phyloP scores from a whole-genome alignment of 768 basidiomycete genomes.

The Suillus occidentalis region DNA sequence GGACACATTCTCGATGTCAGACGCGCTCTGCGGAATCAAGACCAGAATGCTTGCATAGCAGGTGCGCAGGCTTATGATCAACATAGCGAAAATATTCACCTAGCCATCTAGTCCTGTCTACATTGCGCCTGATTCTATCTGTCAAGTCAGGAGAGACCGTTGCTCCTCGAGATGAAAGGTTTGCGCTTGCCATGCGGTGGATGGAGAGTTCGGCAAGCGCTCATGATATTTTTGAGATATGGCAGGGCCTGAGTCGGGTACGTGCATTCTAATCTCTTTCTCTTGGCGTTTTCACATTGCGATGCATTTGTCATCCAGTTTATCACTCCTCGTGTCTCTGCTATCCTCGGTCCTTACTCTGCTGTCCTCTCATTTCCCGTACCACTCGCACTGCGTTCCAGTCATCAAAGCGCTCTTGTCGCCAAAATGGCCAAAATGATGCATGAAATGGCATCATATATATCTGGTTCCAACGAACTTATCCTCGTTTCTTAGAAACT shows the following conservation, averaged over 20 bases:
- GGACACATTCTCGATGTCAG: no score
- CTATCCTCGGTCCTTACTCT: constrained; percentile 62
- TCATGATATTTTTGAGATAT: constrained; percentile 60
- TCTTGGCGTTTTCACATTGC: not conserved
- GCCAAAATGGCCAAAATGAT: constrained; percentile 35
- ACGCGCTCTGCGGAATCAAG: no score
- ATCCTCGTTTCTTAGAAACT: constrained; percentile 66
- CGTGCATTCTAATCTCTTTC: constrained; percentile 18
- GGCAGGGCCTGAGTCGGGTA: constrained; percentile 56
- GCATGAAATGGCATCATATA: constrained; percentile 58
- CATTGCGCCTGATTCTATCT: no score
- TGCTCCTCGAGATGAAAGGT: constrained; percentile 31
- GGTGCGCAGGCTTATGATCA: no score
- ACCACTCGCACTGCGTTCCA: constrained; percentile 60
- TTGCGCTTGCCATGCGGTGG: constrained; percentile 23
- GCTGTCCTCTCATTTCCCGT: constrained; percentile 55
- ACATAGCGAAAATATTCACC: no score
- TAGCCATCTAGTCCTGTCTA: no score
- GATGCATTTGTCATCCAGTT: constrained; percentile 37
- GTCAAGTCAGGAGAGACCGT: not conserved
- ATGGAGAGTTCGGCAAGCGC: constrained; percentile 44
- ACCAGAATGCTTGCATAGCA: constrained; percentile 12
- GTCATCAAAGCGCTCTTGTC: constrained; percentile 46
- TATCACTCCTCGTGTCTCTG: constrained; percentile 42
- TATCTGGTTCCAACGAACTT: constrained; percentile 62